Evolutionary conservation across 148 eudicot genomes (phyloP), one percentile per base, ranked within the genome.

Genomic region (Diospyros kaki): DNA sequence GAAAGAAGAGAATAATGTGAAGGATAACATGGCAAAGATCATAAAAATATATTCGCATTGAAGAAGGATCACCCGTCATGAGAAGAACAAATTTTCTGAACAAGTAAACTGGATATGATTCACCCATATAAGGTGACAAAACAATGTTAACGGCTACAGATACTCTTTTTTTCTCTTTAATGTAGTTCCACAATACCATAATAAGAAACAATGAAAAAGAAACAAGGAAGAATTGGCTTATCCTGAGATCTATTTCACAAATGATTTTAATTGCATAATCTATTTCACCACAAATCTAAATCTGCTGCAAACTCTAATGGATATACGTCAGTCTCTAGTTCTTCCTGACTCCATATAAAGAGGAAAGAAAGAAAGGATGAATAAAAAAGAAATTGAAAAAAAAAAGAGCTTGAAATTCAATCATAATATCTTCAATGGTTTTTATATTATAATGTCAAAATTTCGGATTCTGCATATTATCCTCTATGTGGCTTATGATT

Each of bases 401-500:
- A 28, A 66, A 51, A 18, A 13, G 51, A 51, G 71, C 4, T 4
- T 2, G 40, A n/a, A 38, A 70, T 70, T 70, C 50, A 11, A 43
- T 5, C 42, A 43, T 17, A 28, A 58, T 42, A 17, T 44, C 58
- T 58, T 65, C 15, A 10, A 1, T 11, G 66, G 17, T 5, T 59
- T 55, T 72, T 55, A 58, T 45, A 58, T 44, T 11, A 2, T 58
- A 12, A 45, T 45, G 54, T 43, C 66, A 72, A 72, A 11, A 58
- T 38, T 12, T 17, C n/a, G 51, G 68, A 60, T 76, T 62, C 41
- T 43, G 10, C 44, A 58, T 45, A 59, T 43, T 17, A 48, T 13
- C 28, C 60, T 42, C 64, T 72, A 58, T 2, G 59, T 58, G 66
- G 15, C 51, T 18, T 59, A 44, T 59, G 12, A 43, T 72, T 72